Evolutionary conservation across 2,329 filamentous ascomycete species (phyloP), one percentile per base, ranked within the genome.

Genomic region (Berkeleyomyces rouxiae): DNA sequence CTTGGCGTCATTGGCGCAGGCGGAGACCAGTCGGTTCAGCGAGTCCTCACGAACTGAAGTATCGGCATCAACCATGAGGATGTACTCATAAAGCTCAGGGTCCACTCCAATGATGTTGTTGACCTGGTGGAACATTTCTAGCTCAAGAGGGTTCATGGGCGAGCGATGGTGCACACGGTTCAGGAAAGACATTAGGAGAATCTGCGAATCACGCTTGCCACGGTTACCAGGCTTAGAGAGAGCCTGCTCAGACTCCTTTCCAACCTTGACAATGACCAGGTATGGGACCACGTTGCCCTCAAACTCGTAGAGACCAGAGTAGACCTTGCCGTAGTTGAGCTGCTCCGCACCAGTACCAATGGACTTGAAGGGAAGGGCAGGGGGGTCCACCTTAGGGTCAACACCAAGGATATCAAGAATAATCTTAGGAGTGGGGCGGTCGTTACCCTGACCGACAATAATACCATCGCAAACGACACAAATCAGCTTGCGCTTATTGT

Each of bases 31-130:
- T 61, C 92, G 83, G 72, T 95, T 99, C 47, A 96, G 79, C 0
- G 92, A 89, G 72, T 99, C 93, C 71, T 96, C 90, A 65, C 83
- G 83, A 63, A 99, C 93, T 73, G 85, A 89, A 2, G 93, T 99
- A 80, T 99, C 93, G 70, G 93, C 93, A 74, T 99, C 93, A 66
- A 99, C 87, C 91, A 96, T 96, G 67, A 99, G 80, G 61, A 97
- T 79, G 69, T 96, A 99, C 73, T 99, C 93, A 72, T 99, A 99
- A 13, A 99, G 80, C 72, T 96, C 91, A 2, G 93, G 93, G 69
- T 99, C 91, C 13, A 99, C 93, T 69, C 93, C 93, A 66, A 99
- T 99, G 68, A 99, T 89, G 72, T 99, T 99, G 80, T 96, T 96
- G 77, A 99, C 90, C 73, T 99, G 93, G 71, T 99, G 93, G 78